phyloP scores from a whole-genome alignment of 2,329 filamentous ascomycete species.

The Cercospora sojina region DNA sequence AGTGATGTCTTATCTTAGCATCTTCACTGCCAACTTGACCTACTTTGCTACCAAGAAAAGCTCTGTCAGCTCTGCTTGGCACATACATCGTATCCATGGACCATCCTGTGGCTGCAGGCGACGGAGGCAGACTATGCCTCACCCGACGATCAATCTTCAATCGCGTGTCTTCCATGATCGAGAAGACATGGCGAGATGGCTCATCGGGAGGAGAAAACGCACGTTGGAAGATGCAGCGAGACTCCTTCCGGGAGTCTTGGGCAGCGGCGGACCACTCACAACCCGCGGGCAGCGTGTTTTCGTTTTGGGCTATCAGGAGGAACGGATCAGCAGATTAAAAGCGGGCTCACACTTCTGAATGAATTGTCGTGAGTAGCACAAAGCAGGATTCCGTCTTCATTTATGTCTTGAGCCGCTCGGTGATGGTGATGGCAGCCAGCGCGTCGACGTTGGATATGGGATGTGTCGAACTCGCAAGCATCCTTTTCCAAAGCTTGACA shows the following conservation, averaged over 20 bases:
- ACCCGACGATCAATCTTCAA: not conserved
- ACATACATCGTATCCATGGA: not conserved
- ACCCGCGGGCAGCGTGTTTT: not conserved
- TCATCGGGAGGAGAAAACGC: not conserved
- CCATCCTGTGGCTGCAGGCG: not conserved
- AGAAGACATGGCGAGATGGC: not conserved
- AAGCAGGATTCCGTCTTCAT: not conserved
- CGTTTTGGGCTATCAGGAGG: not conserved
- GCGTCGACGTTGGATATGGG: not conserved
- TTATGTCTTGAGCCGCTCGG: not conserved
- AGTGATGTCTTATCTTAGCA: slow-evolving; percentile 3
- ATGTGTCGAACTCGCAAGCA: not conserved
- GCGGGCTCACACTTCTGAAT: too few relatives aligned
- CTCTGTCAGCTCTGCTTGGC: slow-evolving; percentile 15
- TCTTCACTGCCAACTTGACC: slow-evolving; percentile 32
- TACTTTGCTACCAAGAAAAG: not conserved
- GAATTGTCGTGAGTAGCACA: not conserved
- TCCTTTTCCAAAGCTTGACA: not conserved
- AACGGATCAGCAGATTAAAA: not conserved
- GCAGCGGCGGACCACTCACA: not conserved
- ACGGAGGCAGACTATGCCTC: not conserved
- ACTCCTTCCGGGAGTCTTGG: not conserved
- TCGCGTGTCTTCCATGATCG: not conserved
- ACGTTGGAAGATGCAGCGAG: not conserved
- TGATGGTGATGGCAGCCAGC: not conserved